These are phyloP conservation scores for Camellia sinensis DNA, from an alignment of 148 eudicot species.

Conservation along the genomic window DNA sequence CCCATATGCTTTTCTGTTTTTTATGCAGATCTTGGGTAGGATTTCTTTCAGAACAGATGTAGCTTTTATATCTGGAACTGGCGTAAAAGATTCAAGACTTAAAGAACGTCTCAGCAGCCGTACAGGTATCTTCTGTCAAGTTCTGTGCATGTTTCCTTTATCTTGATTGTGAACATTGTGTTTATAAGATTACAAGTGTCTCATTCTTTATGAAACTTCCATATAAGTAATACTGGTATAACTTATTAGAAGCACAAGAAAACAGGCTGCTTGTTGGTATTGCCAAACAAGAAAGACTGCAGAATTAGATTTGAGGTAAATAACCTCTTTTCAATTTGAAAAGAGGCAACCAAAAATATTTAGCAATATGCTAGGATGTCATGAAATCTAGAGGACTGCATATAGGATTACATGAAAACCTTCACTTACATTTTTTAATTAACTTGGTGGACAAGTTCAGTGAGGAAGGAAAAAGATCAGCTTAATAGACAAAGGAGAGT, in stretches of 20 bases:
- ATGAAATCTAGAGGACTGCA: background rate
- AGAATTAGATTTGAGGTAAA: too few relatives aligned
- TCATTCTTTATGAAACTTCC: background rate
- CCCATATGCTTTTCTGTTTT: background rate
- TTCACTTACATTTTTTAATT: background rate
- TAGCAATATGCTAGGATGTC: background rate
- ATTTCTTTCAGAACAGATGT: slow-evolving; percentile 77
- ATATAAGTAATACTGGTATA: background rate
- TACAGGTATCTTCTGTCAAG: slow-evolving; percentile 47
- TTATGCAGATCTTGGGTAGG: slow-evolving; percentile 61
- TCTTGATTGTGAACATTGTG: background rate
- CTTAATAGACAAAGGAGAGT: background rate
- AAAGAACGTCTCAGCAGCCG: slow-evolving; percentile 63
- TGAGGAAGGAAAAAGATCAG: background rate
- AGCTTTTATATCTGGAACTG: slow-evolving; percentile 72
- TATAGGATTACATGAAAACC: background rate
- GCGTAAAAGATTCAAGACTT: slow-evolving; percentile 35
- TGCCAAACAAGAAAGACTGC: too few relatives aligned
- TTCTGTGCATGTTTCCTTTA: too few relatives aligned
- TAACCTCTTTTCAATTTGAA: background rate
- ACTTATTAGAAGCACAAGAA: background rate
- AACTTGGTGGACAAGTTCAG: background rate
- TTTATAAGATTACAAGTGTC: background rate
- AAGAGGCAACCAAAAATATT: background rate
- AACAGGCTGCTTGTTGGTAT: background rate